Evolutionary conservation across 192 early-diverging fungal species (phyloP).

Genomic region (Coemansia sp.): DNA sequence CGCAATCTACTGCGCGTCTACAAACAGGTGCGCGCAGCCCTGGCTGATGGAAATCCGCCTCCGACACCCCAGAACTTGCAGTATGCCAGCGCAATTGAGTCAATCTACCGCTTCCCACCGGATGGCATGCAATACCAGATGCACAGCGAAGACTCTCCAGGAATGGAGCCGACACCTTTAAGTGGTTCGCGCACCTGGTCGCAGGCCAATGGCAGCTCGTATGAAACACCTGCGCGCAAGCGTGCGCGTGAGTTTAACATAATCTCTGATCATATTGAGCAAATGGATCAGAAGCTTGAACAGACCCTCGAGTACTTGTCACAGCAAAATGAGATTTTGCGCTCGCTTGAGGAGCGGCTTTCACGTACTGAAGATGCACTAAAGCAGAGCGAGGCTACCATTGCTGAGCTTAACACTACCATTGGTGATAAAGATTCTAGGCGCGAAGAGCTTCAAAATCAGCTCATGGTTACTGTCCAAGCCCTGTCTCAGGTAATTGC

Average conservation of each 20-base stretch:
- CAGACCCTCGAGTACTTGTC: conserved; percentile 43
- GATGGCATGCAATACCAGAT: conserved; percentile 37
- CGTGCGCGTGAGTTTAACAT: conserved; percentile 41
- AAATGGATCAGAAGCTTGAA: conserved; percentile 49
- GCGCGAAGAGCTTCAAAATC: conserved; percentile 54
- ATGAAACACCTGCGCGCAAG: conserved; percentile 55
- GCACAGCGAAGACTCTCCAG: conserved; percentile 35
- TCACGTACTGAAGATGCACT: conserved; percentile 47
- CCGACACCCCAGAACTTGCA: conserved; percentile 35
- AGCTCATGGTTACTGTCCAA: conserved; percentile 54
- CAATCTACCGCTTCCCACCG: conserved; percentile 55
- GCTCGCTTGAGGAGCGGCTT: conserved; percentile 46
- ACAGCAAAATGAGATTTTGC: conserved; percentile 49
- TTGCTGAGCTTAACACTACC: conserved; percentile 42
- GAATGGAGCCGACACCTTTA: conserved; percentile 21
- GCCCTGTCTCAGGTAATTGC: conserved; percentile 52
- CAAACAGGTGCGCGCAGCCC: conserved; percentile 66
- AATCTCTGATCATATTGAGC: conserved; percentile 45
- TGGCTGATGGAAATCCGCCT: conserved; percentile 57
- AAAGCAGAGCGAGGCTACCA: conserved; percentile 41
- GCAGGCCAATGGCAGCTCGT: conserved; percentile 48
- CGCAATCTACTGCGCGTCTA: conserved; percentile 76
- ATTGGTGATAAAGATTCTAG: conserved; percentile 49
- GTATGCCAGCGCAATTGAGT: conserved; percentile 49
- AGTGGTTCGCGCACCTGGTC: conserved; percentile 44